Evolutionary conservation across 108 stramenopile genomes (phyloP).

Genomic region (Phaeodactylum tricornutum): DNA sequence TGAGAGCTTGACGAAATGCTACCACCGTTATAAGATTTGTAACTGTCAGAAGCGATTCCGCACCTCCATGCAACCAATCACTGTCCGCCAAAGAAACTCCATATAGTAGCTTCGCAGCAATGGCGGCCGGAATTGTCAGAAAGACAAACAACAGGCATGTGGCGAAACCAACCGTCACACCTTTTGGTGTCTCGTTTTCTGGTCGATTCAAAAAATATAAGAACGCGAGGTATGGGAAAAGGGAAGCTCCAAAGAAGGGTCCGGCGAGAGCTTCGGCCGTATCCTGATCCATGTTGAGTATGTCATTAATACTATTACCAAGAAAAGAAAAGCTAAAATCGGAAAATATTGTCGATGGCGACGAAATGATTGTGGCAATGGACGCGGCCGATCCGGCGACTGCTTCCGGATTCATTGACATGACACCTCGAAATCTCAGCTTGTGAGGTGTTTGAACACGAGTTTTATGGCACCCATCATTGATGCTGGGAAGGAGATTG

Average conservation of each 20-base stretch:
- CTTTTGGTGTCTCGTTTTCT: constrained; percentile 78
- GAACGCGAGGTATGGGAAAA: constrained; percentile 89
- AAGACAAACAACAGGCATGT: constrained; percentile 86
- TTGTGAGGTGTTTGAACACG: no score
- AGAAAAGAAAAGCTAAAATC: no score
- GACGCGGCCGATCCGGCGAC: no score
- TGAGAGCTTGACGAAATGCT: constrained; percentile 71
- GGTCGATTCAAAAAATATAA: constrained; percentile 71
- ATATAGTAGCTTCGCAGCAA: constrained; percentile 73
- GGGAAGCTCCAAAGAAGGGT: constrained; percentile 80
- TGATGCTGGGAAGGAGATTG: no score
- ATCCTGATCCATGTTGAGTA: constrained; percentile 19
- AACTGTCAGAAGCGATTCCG: constrained; percentile 79
- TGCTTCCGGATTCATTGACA: no score
- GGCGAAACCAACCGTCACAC: constrained; percentile 82
- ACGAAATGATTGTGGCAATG: no score
- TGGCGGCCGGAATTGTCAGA: constrained; percentile 87
- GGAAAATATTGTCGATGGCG: no score
- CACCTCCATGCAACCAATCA: constrained; percentile 89
- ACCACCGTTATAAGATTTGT: constrained; percentile 84
- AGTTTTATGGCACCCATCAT: no score
- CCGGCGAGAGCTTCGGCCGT: constrained; percentile 66
- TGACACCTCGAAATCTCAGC: no score
- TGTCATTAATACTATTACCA: no score
- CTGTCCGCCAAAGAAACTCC: constrained; percentile 83